Evolutionary conservation across 345 rosid genomes (phyloP).

Genomic region (Eutrema heterophyllum): DNA sequence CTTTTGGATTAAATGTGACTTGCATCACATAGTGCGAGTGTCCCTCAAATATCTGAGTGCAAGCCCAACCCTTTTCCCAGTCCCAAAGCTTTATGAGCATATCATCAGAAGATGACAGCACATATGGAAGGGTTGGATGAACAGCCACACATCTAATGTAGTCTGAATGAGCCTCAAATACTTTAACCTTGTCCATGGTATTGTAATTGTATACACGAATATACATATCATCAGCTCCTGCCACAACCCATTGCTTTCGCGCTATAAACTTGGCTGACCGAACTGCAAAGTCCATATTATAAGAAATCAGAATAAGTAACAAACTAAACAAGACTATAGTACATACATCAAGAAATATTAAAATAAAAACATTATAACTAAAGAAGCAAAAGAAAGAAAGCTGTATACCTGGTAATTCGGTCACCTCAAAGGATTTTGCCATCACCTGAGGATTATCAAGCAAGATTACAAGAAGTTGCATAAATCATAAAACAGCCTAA

Average conservation of each 20-base stretch:
- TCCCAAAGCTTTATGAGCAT: slow-evolving; percentile 99
- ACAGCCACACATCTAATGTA: slow-evolving; percentile 91
- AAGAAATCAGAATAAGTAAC: slow-evolving; percentile 4
- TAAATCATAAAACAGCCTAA: neutral
- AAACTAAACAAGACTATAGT: neutral
- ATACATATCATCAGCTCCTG: slow-evolving; percentile 92
- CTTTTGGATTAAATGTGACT: slow-evolving; percentile 88
- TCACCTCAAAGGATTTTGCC: slow-evolving; percentile 87
- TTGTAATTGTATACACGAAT: slow-evolving; percentile 90
- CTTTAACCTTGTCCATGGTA: slow-evolving; percentile 87
- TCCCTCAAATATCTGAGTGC: slow-evolving; percentile 94
- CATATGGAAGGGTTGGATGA: slow-evolving; percentile 90
- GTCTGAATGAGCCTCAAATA: slow-evolving; percentile 95
- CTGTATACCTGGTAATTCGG: slow-evolving; percentile 76
- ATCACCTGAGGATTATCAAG: slow-evolving; percentile 44
- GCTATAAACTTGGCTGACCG: slow-evolving; percentile 91
- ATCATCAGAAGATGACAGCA: slow-evolving; percentile 96
- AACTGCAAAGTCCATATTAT: slow-evolving; percentile 45
- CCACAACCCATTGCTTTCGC: slow-evolving; percentile 89
- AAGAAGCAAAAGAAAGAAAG: neutral
- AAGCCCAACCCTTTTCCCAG: slow-evolving; percentile 98
- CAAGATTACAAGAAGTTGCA: slow-evolving; percentile 16
- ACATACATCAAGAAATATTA: neutral
- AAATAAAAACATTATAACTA: neutral
- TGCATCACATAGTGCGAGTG: slow-evolving; percentile 99